Percentiles rank a stretch among this genome's conserved stretches.
Conservation (phyloP, 1,139 yeast genomes). For the Insectozyma bohioensis region DNA sequence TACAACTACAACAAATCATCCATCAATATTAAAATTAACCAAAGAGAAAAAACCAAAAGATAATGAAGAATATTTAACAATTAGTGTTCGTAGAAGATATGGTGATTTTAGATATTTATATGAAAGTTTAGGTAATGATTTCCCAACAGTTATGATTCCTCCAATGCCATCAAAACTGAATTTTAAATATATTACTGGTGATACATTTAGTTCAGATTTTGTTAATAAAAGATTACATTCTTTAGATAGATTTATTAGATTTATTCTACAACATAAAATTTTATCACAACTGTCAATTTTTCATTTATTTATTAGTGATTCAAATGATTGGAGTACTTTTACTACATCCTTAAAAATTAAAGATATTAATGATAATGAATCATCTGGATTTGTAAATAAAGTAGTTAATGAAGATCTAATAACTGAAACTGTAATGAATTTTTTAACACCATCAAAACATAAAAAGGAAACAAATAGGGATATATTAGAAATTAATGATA, state of each 20-base stretch:
- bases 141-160: constrained; percentile 83
- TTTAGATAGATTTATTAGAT: constrained; percentile 68
- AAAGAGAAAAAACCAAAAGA: constrained; percentile 15
- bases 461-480: constrained; percentile 74
- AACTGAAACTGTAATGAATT: constrained; percentile 89
- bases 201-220: constrained; percentile 77
- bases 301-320: constrained; percentile 70
- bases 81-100: constrained; percentile 71
- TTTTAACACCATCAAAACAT: constrained; percentile 71
- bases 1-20: constrained; percentile 57
- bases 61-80: constrained; percentile 29
- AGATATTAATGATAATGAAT: constrained; percentile 23
- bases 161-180: constrained; percentile 94
- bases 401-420: constrained; percentile 60
- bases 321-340: constrained; percentile 82
- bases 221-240: constrained; percentile 85
- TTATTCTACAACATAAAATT: constrained; percentile 72
- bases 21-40: constrained; percentile 37
- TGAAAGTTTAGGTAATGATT: constrained; percentile 71
- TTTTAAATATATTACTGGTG: constrained; percentile 93
- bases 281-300: constrained; percentile 70
- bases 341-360: constrained; percentile 58
- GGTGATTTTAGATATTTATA: constrained; percentile 81
- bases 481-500: constrained; percentile 79
- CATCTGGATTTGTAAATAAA: constrained; percentile 33